Evolutionary conservation across 192 early-diverging fungal genomes (phyloP), one percentile per base, ranked within the genome.

Genomic region (Linnemannia hyalina): DNA sequence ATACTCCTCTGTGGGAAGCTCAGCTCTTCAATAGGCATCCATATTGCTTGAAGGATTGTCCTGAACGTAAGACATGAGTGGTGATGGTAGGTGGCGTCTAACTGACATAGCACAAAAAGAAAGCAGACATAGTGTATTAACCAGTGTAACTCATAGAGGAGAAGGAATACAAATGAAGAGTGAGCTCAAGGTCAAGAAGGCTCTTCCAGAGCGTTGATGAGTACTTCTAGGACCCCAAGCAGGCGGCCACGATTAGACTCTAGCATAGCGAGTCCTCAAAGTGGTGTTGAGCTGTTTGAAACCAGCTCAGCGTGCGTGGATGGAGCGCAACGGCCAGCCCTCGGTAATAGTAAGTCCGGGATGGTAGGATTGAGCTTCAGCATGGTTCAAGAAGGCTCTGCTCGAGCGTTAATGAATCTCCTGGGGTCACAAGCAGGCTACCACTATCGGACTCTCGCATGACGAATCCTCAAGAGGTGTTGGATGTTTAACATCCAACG

Each of bases 301-400:
- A 70, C 42, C 69, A 72, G 69, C 41, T 82, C 80, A 82, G 55
- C 74, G 40, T 63, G 42, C 80, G 74, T 82, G 78, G 60, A 82
- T 82, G 74, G 74, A 82, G 38, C 54, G 36, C 69, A 82, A 76
- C 74, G 29, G 38, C 80, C 80, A 82, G 22, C 73, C 80, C 55
- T 81, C 73, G 10, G 70, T 65, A 81, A 46, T 73, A 72, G 38
- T 36, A 47, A 47, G 60, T 82, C 72, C 74, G 8, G 68, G 73
- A 74, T n/a, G 68, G 74, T 75, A 72, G 80, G 74, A 82, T 75
- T 82, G 68, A 82, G 80, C 54, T 76, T 71, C 74, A 72, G 69
- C 80, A 82, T 76, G 80, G 80, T 76, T 76, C 80, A 76, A 82
- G 74, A 82, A 82, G 80, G 80, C 74, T 82, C 80, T 82, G 74